Conservation (phyloP, 495 filamentous ascomycete species). For the Polyplosphaeria fusca region DNA sequence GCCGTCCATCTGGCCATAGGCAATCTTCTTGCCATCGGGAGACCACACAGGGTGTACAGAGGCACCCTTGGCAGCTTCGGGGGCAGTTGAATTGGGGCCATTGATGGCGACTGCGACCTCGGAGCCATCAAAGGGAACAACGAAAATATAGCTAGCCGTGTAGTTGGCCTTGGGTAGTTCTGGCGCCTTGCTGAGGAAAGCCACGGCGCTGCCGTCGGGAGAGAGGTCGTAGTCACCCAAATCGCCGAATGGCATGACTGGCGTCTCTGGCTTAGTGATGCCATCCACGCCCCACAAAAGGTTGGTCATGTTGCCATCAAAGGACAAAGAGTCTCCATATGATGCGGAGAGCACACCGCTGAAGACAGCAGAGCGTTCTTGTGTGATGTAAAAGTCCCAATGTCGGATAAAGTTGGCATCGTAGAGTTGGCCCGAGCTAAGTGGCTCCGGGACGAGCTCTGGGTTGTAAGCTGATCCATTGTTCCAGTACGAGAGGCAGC, state of each 20-base stretch:
- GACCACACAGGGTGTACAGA: slow-evolving; percentile 70
- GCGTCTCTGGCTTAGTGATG: slow-evolving; percentile 42
- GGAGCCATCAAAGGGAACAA: slow-evolving; percentile 56
- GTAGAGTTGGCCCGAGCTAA: slow-evolving; percentile 64
- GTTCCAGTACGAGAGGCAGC: slow-evolving; percentile 52
- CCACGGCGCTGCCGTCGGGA: slow-evolving; percentile 50
- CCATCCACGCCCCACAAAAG: slow-evolving; percentile 46
- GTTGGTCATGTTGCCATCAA: slow-evolving; percentile 41
- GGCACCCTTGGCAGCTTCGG: slow-evolving; percentile 53
- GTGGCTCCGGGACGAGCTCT: slow-evolving; percentile 53
- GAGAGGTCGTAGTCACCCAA: slow-evolving; percentile 58
- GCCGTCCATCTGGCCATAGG: slow-evolving; percentile 69
- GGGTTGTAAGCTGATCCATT: slow-evolving; percentile 62
- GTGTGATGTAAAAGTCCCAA: slow-evolving; percentile 67
- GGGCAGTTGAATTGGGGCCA: slow-evolving; percentile 47
- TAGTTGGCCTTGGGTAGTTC: slow-evolving; percentile 70
- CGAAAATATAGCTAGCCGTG: slow-evolving; percentile 76
- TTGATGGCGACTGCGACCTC: slow-evolving; percentile 36
- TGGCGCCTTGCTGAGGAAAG: slow-evolving; percentile 83
- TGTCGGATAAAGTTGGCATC: slow-evolving; percentile 70
- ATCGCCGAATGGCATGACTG: slow-evolving; percentile 57
- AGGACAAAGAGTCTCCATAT: slow-evolving; percentile 17
- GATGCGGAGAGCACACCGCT: slow-evolving; percentile 41
- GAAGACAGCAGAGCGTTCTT: slow-evolving; percentile 48
- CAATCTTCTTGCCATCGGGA: slow-evolving; percentile 66